Evolutionary conservation across 306 rosid species (phyloP).

Genomic region (Calophaca sinica): DNA sequence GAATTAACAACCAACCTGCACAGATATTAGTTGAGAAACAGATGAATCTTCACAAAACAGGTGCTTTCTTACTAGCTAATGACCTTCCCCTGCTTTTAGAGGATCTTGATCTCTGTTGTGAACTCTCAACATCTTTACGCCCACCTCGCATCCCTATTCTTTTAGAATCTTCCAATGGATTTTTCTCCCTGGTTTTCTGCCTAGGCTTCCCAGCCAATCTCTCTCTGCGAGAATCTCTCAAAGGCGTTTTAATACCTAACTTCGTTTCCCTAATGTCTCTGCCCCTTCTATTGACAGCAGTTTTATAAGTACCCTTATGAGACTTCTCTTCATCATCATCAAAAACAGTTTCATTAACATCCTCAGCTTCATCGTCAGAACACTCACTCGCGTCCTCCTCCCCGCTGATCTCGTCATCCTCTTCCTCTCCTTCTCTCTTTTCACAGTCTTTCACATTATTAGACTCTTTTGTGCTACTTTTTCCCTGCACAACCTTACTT

Average conservation of each 20-base stretch:
- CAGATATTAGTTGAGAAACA: constrained; percentile 21
- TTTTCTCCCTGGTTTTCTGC: constrained; percentile 32
- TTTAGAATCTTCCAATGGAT: constrained; percentile 31
- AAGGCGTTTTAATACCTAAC: constrained; percentile 27
- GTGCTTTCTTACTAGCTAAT: constrained; percentile 43
- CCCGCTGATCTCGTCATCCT: constrained; percentile 41
- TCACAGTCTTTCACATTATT: constrained; percentile 20
- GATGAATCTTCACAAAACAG: constrained; percentile 35
- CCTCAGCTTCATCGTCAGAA: constrained; percentile 57
- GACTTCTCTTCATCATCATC: constrained; percentile 46
- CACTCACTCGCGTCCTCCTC: constrained; percentile 42
- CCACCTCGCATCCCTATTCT: constrained; percentile 38
- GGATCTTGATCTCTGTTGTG: constrained; percentile 41
- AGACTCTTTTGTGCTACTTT: constrained; percentile 48
- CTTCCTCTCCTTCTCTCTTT: constrained; percentile 25
- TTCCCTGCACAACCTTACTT: constrained; percentile 44
- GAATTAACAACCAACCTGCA: constrained; percentile 45
- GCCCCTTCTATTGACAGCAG: constrained; percentile 32
- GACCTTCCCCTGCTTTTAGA: constrained; percentile 39
- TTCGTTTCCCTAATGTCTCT: constrained; percentile 45
- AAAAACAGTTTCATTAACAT: constrained; percentile 44
- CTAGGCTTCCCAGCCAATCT: constrained; percentile 37
- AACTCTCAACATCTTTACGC: constrained; percentile 33
- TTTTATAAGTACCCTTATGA: constrained; percentile 32
- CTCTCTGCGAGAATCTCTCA: constrained; percentile 46